Conservation (phyloP, 495 filamentous ascomycete genomes). For the Paragyromitra xinjiangensis region DNA sequence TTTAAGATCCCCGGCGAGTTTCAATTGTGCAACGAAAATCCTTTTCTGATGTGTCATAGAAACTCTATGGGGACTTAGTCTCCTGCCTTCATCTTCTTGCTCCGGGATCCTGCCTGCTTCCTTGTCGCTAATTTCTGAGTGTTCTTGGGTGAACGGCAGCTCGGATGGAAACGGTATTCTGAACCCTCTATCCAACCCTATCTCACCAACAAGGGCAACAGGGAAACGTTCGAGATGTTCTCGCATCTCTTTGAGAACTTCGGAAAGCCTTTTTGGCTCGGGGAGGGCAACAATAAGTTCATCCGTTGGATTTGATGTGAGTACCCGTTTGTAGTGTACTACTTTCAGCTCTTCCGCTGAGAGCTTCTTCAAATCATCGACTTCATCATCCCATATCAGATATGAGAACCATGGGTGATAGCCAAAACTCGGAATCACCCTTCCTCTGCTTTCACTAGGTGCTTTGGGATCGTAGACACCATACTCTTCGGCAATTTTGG, state of each 20-base stretch:
- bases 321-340: slow-evolving; percentile 75
- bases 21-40: slow-evolving; percentile 82
- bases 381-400: slow-evolving; percentile 75
- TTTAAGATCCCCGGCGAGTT: slow-evolving; percentile 80
- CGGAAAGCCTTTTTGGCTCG: slow-evolving; percentile 72
- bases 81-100: slow-evolving; percentile 73
- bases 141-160: slow-evolving; percentile 6
- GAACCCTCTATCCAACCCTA: slow-evolving; percentile 87
- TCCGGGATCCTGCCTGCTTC: slow-evolving; percentile 56
- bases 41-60: slow-evolving; percentile 78
- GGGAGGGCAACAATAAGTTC: slow-evolving; percentile 75
- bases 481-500: slow-evolving; percentile 67
- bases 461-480: slow-evolving; percentile 36
- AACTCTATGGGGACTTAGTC: slow-evolving; percentile 77
- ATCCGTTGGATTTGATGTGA: slow-evolving; percentile 70
- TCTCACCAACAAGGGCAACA: slow-evolving; percentile 80
- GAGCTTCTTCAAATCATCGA: slow-evolving; percentile 59
- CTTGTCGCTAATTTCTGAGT: neutral
- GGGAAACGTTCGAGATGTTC: slow-evolving; percentile 70
- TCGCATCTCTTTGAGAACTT: slow-evolving; percentile 72
- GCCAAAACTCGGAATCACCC: slow-evolving; percentile 85
- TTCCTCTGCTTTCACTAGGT: slow-evolving; percentile 45
- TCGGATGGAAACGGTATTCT: slow-evolving; percentile 69
- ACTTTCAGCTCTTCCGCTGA: slow-evolving; percentile 63
- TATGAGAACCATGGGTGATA: slow-evolving; percentile 99